These are phyloP conservation scores for Sabuloglossum arenarium DNA, from an alignment of 495 filamentous ascomycete species.

Conservation along the genomic window DNA sequence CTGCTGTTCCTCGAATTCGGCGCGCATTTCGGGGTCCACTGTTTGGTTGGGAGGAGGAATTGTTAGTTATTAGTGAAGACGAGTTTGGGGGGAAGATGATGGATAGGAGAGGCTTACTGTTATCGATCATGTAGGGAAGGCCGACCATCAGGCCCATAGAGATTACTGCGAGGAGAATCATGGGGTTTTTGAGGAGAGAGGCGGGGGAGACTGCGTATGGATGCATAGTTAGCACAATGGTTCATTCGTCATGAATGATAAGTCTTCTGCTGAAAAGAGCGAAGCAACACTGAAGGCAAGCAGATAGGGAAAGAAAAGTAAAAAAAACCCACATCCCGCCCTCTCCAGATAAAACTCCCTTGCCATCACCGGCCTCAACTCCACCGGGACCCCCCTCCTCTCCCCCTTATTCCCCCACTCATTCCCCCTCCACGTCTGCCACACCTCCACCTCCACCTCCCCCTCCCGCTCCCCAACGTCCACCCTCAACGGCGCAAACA, in stretches of 20 bases:
- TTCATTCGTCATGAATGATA: neutral
- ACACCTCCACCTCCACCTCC: conserved; percentile 33
- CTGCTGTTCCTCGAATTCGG: conserved; percentile 80
- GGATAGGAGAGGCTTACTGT: conserved; percentile 40
- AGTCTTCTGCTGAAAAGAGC: no score
- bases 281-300: neutral
- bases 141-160: conserved; percentile 65
- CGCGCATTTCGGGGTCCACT: conserved; percentile 92
- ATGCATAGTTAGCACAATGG: conserved; percentile 2
- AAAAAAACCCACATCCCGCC: conserved; percentile 36
- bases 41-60: neutral
- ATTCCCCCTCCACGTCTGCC: conserved; percentile 77
- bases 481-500: conserved; percentile 54
- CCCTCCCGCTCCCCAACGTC: conserved; percentile 32
- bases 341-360: conserved; percentile 49
- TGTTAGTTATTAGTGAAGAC: conserved; percentile 1
- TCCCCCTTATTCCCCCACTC: conserved; percentile 69
- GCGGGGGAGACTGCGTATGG: conserved; percentile 29
- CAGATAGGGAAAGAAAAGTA: neutral
- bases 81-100: neutral
- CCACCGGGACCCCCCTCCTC: conserved; percentile 34
- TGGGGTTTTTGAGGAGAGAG: conserved; percentile 70
- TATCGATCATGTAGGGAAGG: conserved; percentile 86
- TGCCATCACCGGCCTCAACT: conserved; percentile 34
- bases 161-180: conserved; percentile 77